A percentile compares a stretch with the other conserved stretches of the same genome.
Evolutionary conservation across 2,329 filamentous ascomycete genomes (phyloP).

Genomic region (Rutstroemia sp.): DNA sequence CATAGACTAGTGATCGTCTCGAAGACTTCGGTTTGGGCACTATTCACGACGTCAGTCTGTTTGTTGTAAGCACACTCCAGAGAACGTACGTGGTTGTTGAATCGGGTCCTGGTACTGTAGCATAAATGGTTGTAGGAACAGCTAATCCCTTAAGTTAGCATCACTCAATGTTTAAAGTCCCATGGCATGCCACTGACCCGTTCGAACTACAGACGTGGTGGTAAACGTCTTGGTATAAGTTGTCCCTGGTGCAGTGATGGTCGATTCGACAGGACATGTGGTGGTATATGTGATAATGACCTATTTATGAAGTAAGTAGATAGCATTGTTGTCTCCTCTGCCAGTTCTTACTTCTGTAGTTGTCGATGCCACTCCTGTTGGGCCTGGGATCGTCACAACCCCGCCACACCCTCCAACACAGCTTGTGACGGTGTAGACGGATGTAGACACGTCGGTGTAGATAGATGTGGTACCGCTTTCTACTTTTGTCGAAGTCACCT

Average conservation of each 20-base stretch:
- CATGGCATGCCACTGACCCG: slow-evolving; percentile 12
- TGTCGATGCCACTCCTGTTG: slow-evolving; percentile 4
- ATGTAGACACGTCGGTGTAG: slow-evolving; percentile 1
- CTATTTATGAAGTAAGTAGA: neutral
- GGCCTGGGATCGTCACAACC: slow-evolving; percentile 7
- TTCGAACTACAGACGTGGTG: slow-evolving; percentile 35
- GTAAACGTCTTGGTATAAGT: slow-evolving; percentile 37
- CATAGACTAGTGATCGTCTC: slow-evolving; percentile 21
- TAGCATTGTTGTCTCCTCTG: neutral
- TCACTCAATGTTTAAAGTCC: neutral
- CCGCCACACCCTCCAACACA: slow-evolving; percentile 7
- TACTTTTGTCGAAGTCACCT: slow-evolving; percentile 4
- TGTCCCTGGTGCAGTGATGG: slow-evolving; percentile 21
- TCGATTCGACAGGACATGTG: neutral
- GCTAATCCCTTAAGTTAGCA: slow-evolving; percentile 4
- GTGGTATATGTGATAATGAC: slow-evolving; percentile 9
- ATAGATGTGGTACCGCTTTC: neutral
- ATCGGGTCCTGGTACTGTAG: slow-evolving; percentile 3
- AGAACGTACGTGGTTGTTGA: neutral
- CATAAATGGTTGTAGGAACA: slow-evolving; percentile 13
- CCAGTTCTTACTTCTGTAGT: slow-evolving; percentile 6
- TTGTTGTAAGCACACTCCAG: neutral
- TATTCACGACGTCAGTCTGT: neutral
- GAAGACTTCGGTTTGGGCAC: neutral
- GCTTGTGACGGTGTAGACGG: neutral